Base-by-base conservation (phyloP, 1,139 yeast species). In the Candida tetrigidarum region DNA sequence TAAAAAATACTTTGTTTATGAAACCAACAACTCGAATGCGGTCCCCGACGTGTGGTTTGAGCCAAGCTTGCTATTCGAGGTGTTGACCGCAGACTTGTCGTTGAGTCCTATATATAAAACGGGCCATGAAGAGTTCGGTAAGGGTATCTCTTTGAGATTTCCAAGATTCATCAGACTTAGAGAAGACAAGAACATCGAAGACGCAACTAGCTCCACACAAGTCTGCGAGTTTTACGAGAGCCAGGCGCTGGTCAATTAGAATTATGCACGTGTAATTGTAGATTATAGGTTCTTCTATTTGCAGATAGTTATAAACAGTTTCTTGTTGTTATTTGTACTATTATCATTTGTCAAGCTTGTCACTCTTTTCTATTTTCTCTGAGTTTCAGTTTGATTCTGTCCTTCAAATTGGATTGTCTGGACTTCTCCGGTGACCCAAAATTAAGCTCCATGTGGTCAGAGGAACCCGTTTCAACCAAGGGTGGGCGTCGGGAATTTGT, bases 31-130 rank as follows among this genome's bases (percentile, higher is more conserved):
- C 52, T 74, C 84, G 27, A 80, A 77, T 54, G 87, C 90, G 0
- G 73, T 70, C 22, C 98, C 99, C 0, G 98, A 93, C 62, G 93
- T 93, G 10, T 93, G 99, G 99, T 88, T 93, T 59, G 97, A 93
- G 57, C 98, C 99, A 3, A 78, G 86, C 0, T 69, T 76, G 39
- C 76, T 93, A 5, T 92, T 96, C 72, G 99, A 93, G 65, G 96
- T 93, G 1, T 76, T 91, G 50, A 89, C 96, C 0, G 99, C 99
- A 0, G 99, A 93, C 66, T 74, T 93, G 43, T 90, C 97, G 0
- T 77, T 93, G 46, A 87, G 96, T 42, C 99, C 99, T 0, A 74
- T 91, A 9, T 93, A 93, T 64, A 91, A 90, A 58, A 96, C 98
- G 0, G 98, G 96, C 2, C 81, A 80, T 33, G 77, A 78, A 28